Conservation (phyloP, 495 filamentous ascomycete species). For the Aspergillus baeticus region DNA sequence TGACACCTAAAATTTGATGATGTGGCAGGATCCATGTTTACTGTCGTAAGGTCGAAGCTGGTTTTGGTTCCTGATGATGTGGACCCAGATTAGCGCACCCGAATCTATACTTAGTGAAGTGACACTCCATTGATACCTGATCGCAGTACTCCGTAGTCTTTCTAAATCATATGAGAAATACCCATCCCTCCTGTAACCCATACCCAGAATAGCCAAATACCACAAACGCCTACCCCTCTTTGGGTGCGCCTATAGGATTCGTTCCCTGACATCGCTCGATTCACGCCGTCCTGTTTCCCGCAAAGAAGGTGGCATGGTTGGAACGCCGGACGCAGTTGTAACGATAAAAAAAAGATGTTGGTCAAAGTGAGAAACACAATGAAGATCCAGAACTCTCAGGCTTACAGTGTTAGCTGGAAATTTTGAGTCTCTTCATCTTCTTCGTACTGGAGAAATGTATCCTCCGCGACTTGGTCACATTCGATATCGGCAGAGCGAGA, state of each 20-base stretch:
- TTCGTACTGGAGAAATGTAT: slow-evolving; percentile 30
- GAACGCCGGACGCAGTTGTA: background rate
- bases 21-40: background rate
- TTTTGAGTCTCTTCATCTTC: slow-evolving; percentile 43
- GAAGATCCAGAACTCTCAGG: background rate
- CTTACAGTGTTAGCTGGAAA: slow-evolving; percentile 45
- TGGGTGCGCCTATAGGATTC: background rate
- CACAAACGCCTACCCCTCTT: slow-evolving; percentile 5
- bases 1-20: background rate
- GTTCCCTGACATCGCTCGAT: background rate
- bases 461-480: slow-evolving; percentile 31
- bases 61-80: slow-evolving; percentile 8
- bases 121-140: slow-evolving; percentile 6
- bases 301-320: background rate
- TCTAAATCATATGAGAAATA: slow-evolving; percentile 5
- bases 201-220: slow-evolving; percentile 1
- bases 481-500: slow-evolving; percentile 40
- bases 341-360: slow-evolving; percentile 1
- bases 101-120: background rate
- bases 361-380: background rate
- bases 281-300: background rate
- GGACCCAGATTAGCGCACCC: background rate
- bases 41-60: background rate
- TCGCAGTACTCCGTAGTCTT: background rate
- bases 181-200: background rate